Conservation (phyloP, 805 yeast species). For the Kuraishia borneana region DNA sequence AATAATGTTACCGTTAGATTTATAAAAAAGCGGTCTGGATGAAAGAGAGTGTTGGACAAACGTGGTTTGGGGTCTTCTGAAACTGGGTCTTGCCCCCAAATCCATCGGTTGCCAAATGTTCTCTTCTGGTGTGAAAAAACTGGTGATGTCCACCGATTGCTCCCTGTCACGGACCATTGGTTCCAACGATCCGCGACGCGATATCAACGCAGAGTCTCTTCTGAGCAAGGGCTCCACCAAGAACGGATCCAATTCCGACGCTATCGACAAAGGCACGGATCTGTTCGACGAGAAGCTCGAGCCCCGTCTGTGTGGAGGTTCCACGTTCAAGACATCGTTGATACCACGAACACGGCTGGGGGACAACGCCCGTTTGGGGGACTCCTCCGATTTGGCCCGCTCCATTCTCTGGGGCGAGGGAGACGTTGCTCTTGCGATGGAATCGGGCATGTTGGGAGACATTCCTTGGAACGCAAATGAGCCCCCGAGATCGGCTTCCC, state of each 20-base stretch:
- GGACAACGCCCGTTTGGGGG: background rate
- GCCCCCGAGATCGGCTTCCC: constrained; percentile 18
- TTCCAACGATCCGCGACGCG: constrained; percentile 1
- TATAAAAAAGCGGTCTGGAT: background rate
- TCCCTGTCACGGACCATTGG: constrained; percentile 3
- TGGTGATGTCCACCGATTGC: constrained; percentile 7
- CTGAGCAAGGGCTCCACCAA: constrained; percentile 2
- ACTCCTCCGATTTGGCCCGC: too few relatives aligned
- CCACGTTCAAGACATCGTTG: background rate
- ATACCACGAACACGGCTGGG: background rate
- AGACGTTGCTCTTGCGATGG: constrained; percentile 19
- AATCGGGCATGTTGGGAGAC: constrained; percentile 20
- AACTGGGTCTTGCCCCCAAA: background rate
- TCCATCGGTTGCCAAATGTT: constrained; percentile 1
- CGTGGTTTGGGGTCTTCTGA: background rate
- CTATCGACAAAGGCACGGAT: background rate
- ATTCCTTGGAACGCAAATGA: constrained; percentile 20
- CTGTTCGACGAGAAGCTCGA: constrained; percentile 1
- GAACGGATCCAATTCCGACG: background rate
- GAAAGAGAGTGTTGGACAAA: background rate
- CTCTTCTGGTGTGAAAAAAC: constrained; percentile 2
- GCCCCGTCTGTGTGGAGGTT: constrained; percentile 5
- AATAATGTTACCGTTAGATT: background rate
- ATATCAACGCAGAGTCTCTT: background rate
- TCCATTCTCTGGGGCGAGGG: background rate